phyloP scores from a whole-genome alignment of 2,329 filamentous ascomycete genomes.

The Catunica adiposa region DNA sequence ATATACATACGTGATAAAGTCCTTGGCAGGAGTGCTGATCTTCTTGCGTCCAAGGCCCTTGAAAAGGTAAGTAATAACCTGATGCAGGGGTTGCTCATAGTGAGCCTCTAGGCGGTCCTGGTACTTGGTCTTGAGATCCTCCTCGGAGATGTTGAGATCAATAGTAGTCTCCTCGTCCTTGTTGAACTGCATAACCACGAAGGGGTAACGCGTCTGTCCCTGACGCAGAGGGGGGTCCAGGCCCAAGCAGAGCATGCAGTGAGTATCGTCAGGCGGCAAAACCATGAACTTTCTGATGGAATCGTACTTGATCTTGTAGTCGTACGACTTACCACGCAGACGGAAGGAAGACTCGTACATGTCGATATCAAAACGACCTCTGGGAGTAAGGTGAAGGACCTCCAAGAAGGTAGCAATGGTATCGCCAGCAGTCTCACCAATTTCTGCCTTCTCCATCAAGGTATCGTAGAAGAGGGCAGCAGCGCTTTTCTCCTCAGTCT shows the following conservation, averaged over 20 bases:
- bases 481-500: conserved; percentile 78
- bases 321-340: conserved; percentile 94
- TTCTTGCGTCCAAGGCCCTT: conserved; percentile 87
- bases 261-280: conserved; percentile 89
- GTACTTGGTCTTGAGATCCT: conserved; percentile 68
- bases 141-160: conserved; percentile 89
- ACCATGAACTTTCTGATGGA: conserved; percentile 98
- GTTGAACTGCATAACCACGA: conserved; percentile 98
- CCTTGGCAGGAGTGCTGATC: conserved; percentile 81
- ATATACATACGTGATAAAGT: conserved; percentile 57
- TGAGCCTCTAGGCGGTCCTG: conserved; percentile 74
- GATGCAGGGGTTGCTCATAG: conserved; percentile 86
- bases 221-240: conserved; percentile 89
- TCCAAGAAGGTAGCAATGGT: conserved; percentile 96
- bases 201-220: conserved; percentile 93
- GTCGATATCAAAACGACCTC: conserved; percentile 98
- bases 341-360: conserved; percentile 98
- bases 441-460: conserved; percentile 95
- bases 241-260: conserved; percentile 86
- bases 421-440: conserved; percentile 96
- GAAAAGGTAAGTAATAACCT: conserved; percentile 92
- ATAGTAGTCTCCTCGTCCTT: conserved; percentile 93
- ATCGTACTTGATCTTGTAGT: conserved; percentile 99
- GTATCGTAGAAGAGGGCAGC: conserved; percentile 97
- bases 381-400: conserved; percentile 78